phyloP scores from a whole-genome alignment of 1,284 basidiomycete species.

The Moesziomyces antarcticus region DNA sequence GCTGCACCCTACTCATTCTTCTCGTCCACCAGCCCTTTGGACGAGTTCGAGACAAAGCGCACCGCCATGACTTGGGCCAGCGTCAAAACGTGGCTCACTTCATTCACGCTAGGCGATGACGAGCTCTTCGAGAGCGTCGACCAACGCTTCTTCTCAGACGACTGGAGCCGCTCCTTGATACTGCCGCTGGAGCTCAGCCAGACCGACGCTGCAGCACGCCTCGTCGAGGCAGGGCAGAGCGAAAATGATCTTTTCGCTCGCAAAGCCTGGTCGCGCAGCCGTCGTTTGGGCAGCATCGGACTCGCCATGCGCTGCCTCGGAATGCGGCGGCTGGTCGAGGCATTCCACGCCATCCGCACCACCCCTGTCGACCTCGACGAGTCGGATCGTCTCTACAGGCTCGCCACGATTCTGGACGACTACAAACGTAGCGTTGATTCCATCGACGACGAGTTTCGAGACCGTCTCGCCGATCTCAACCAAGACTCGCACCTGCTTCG shows the following conservation, averaged over 20 bases:
- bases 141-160: constrained; percentile 25
- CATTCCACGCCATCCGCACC: constrained; percentile 24
- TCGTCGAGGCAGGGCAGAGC: not conserved
- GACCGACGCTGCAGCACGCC: not conserved
- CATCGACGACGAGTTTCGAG: constrained; percentile 15
- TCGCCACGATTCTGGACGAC: constrained; percentile 20
- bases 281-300: constrained; percentile 28
- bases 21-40: constrained; percentile 18
- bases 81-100: constrained; percentile 41
- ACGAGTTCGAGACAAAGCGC: constrained; percentile 37
- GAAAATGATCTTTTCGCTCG: constrained; percentile 24
- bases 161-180: constrained; percentile 32
- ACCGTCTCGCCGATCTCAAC: constrained; percentile 4
- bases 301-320: constrained; percentile 35
- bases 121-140: constrained; percentile 43
- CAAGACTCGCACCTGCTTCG: constrained; percentile 9
- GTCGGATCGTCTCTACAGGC: constrained; percentile 9
- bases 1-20: constrained; percentile 38
- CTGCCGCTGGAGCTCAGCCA: constrained; percentile 3
- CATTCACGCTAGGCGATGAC: constrained; percentile 41
- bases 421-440: constrained; percentile 4
- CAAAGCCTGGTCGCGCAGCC: constrained; percentile 21
- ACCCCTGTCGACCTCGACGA: constrained; percentile 15
- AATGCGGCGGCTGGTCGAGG: constrained; percentile 21
- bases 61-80: constrained; percentile 39